Base-by-base conservation (phyloP, 768 basidiomycete genomes). In the Lactarius tabidus region DNA sequence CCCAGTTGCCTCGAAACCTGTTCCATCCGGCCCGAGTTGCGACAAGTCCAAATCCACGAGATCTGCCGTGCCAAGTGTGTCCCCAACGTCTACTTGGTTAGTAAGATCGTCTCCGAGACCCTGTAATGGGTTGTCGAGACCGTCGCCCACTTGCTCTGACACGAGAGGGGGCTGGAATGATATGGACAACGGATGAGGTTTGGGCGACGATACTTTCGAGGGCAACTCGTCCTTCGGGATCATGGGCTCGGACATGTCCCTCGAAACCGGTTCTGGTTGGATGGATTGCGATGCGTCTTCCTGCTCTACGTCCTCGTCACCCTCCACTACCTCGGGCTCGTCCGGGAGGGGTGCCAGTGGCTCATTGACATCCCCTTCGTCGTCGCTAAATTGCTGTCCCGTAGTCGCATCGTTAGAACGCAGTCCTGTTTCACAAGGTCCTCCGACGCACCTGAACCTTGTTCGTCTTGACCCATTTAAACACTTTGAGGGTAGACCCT, bases 311-410 rank as follows among this genome's bases (percentile, higher is more conserved):
- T 92, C 90, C 55, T 91, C 90, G 58, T 89, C 83, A n/a, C 79
- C 84, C 38, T 92, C 91, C 0, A 84, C 85, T 9, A 84, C 84
- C 73, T 93, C 91, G 29, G 86, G 84, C 69, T 92, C 91, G 62
- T 84, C 83, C 6, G 90, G 91, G 51, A 93, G 78, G 20, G 91
- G 91, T 1, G 85, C 91, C 29, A 93, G 80, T 17, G 91, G 90
- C 70, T 90, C 89, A 69, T 93, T 90, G 0, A 78, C 84, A 67
- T 86, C 88, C 58, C 84, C 89, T 71, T 93, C 92, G 64, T 93
- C 90, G 71, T 93, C 91, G 71, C 89, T 91, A 71, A 93, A 94
- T 81, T 92, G 89, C 91, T 94, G 67, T 59, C 39, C 31, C 41
- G 29, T 35, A 17, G 15, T 45, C 55, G 58, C 55, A 54, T 58